Evolutionary conservation across 2,329 filamentous ascomycete genomes (phyloP).

Genomic region (Penicillium sclerotigenum): DNA sequence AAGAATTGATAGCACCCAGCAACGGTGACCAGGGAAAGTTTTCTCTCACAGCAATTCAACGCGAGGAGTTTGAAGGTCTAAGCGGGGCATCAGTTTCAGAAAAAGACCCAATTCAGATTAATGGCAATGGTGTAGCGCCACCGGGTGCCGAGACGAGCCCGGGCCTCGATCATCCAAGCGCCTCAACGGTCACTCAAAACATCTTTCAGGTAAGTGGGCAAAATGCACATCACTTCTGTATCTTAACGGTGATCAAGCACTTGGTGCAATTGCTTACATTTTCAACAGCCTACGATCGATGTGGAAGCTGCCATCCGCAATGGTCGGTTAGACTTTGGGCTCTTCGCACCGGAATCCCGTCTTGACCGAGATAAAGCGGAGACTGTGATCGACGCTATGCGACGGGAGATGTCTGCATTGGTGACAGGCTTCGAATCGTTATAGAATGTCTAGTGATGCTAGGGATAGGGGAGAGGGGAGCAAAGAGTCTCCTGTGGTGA

Average conservation of each 20-base stretch:
- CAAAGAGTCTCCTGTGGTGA: background rate
- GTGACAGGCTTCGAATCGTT: slow-evolving; percentile 1
- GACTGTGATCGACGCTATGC: slow-evolving; percentile 15
- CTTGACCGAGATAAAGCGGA: slow-evolving; percentile 13
- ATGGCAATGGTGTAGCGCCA: slow-evolving; percentile 12
- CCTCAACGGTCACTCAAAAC: slow-evolving; percentile 8
- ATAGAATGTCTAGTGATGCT: slow-evolving; percentile 1
- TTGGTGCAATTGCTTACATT: slow-evolving; percentile 17
- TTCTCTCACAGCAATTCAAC: slow-evolving; percentile 12
- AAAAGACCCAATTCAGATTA: slow-evolving; percentile 1
- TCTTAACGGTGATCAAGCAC: background rate
- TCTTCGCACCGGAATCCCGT: slow-evolving; percentile 18
- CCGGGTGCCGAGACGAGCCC: slow-evolving; percentile 3
- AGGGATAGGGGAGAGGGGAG: background rate
- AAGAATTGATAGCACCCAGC: slow-evolving; percentile 6
- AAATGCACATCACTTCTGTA: slow-evolving; percentile 6
- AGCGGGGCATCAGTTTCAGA: background rate
- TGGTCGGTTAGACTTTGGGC: slow-evolving; percentile 21
- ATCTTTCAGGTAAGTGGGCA: slow-evolving; percentile 19
- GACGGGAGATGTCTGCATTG: slow-evolving; percentile 15
- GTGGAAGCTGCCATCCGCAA: slow-evolving; percentile 25
- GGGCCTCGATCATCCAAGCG: background rate
- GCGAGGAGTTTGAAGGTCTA: slow-evolving; percentile 10
- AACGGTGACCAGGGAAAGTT: background rate
- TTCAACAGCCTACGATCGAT: slow-evolving; percentile 24